Conservation (phyloP, 352 stramenopile genomes). For the Stramenopiles sp. region DNA sequence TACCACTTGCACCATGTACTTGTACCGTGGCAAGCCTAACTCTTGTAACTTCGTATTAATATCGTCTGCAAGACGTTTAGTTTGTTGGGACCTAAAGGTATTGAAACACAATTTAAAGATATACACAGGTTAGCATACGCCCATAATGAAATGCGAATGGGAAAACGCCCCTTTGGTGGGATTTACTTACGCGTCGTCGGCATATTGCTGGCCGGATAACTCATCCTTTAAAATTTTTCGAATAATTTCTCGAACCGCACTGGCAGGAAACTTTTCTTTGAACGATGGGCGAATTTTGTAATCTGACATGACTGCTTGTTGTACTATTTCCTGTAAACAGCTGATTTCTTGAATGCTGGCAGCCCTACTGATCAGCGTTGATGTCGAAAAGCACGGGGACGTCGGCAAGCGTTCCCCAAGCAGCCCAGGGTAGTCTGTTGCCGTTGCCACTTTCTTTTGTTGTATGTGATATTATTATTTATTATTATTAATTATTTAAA, state of each 20-base stretch:
- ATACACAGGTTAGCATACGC: too few relatives aligned
- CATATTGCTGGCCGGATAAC: slow-evolving; percentile 23
- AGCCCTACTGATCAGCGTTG: too few relatives aligned
- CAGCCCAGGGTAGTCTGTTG: too few relatives aligned
- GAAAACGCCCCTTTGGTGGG: neutral
- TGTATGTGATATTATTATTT: too few relatives aligned
- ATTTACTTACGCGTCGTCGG: slow-evolving; percentile 14
- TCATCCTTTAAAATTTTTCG: slow-evolving; percentile 21
- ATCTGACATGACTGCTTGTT: neutral
- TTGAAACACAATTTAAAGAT: slow-evolving; percentile 7
- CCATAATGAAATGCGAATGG: too few relatives aligned
- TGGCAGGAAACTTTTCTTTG: neutral
- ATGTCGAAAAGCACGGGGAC: too few relatives aligned
- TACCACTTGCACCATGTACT: slow-evolving; percentile 68
- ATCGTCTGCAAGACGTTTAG: slow-evolving; percentile 56
- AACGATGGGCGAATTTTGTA: neutral
- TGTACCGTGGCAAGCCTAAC: slow-evolving; percentile 55
- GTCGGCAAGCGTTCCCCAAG: too few relatives aligned
- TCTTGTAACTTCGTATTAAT: slow-evolving; percentile 33
- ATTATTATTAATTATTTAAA: too few relatives aligned
- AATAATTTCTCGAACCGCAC: slow-evolving; percentile 21
- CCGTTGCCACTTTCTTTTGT: too few relatives aligned
- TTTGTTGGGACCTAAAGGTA: slow-evolving; percentile 49
- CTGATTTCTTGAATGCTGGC: too few relatives aligned
- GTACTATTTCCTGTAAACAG: too few relatives aligned